Percentiles rank a stretch among this genome's conserved stretches.
These are phyloP conservation scores for Myriosclerotinia duriaeana DNA, from an alignment of 2,329 filamentous ascomycete species.

Conservation along the genomic window DNA sequence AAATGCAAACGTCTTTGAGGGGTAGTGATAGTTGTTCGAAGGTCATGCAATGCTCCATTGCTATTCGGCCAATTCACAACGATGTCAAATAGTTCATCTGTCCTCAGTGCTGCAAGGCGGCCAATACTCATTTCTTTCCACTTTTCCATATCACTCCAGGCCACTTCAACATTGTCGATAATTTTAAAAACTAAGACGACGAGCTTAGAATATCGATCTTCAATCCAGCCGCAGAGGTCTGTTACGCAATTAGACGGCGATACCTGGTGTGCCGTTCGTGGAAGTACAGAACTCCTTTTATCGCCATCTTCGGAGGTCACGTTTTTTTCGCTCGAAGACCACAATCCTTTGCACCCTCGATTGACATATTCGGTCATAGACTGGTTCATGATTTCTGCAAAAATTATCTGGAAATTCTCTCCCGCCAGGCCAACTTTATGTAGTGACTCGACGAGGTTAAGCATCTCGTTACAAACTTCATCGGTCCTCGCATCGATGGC, in stretches of 20 bases:
- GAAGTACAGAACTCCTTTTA: constrained; percentile 34
- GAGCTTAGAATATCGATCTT: constrained; percentile 64
- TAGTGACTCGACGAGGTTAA: constrained; percentile 58
- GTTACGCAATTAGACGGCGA: constrained; percentile 55
- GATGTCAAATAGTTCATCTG: constrained; percentile 75
- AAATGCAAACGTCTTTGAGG: constrained; percentile 67
- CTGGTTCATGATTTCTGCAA: constrained; percentile 68
- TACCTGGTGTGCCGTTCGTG: constrained; percentile 39
- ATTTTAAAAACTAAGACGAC: constrained; percentile 59
- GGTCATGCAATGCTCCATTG: constrained; percentile 69
- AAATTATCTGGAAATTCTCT: constrained; percentile 66
- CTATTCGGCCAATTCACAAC: constrained; percentile 73
- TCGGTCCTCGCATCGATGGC: constrained; percentile 33
- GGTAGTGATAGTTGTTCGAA: constrained; percentile 68
- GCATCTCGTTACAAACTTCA: constrained; percentile 51
- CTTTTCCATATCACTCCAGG: constrained; percentile 59
- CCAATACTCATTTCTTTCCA: constrained; percentile 71
- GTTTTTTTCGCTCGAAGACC: constrained; percentile 42
- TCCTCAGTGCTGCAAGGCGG: constrained; percentile 66
- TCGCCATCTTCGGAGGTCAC: constrained; percentile 9
- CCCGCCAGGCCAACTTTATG: constrained; percentile 66
- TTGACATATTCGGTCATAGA: constrained; percentile 64
- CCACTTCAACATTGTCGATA: constrained; percentile 42
- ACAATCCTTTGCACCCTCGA: constrained; percentile 62
- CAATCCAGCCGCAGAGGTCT: constrained; percentile 65